Conservation (phyloP, 805 yeast genomes). For the Metschnikowia corniflorae region DNA sequence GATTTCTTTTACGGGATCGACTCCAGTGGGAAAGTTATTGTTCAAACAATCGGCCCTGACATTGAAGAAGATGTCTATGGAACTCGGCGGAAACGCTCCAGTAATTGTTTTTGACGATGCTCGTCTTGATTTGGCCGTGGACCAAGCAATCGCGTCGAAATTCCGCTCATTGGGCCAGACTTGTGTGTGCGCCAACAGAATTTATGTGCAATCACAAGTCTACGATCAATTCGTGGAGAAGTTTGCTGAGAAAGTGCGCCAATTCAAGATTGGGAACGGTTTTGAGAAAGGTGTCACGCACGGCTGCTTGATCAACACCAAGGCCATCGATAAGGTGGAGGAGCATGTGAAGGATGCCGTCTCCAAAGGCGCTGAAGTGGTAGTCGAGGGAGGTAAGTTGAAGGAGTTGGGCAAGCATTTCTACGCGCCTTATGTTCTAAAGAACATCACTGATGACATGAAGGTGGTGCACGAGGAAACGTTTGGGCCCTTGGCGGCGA, state of each 20-base stretch:
- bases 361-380: slow-evolving; percentile 49
- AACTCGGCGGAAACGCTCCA: slow-evolving; percentile 82
- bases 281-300: slow-evolving; percentile 49
- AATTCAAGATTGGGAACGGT: slow-evolving; percentile 51
- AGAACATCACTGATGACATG: slow-evolving; percentile 49
- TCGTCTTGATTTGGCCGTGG: slow-evolving; percentile 60
- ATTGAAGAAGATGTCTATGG: slow-evolving; percentile 67
- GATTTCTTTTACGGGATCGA: slow-evolving; percentile 77
- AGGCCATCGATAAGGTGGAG: slow-evolving; percentile 51
- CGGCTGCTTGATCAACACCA: slow-evolving; percentile 53
- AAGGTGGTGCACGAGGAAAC: slow-evolving; percentile 55
- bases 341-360: slow-evolving; percentile 53
- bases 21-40: slow-evolving; percentile 65
- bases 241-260: slow-evolving; percentile 44
- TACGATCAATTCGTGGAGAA: slow-evolving; percentile 57
- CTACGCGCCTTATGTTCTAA: slow-evolving; percentile 52
- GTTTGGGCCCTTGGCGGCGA: slow-evolving; percentile 62
- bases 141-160: slow-evolving; percentile 63
- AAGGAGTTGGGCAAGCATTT: slow-evolving; percentile 49
- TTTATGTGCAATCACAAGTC: slow-evolving; percentile 61
- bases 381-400: slow-evolving; percentile 50
- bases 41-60: slow-evolving; percentile 60
- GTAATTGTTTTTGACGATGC: slow-evolving; percentile 74
- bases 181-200: slow-evolving; percentile 75
- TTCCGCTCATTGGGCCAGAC: slow-evolving; percentile 80